Base-by-base conservation (phyloP, 306 rosid species). In the Lablab purpureus region DNA sequence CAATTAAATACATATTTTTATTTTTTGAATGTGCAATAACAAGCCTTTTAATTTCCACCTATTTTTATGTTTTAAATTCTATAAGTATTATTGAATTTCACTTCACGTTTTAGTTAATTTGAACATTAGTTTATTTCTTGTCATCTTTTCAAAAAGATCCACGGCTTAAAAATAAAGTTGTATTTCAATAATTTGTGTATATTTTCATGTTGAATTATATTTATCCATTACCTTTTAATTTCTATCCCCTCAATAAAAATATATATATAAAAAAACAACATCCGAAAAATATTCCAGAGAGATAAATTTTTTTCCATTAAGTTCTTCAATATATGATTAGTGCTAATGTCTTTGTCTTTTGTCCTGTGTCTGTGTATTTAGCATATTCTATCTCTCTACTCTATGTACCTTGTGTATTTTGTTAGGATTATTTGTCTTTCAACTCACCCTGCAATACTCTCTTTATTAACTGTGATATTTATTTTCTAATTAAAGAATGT, bases 401-500 rank as follows among this genome's bases (percentile, higher is more conserved):
- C 1, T 34, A 5, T 7, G 4, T 7, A 37, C 1, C 43, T 8
- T 8, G 43, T 37, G 43, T 37, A 37, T 7, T 37, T 37, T 34
- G 1, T 10, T 43, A 43, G 2, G 3, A 22, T 3, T 64, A 15
- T 67, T 19, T 40, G 3, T 28, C 12, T 50, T 34, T 68, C 28
- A 43, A 11, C 19, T 34, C 11, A 3, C 7, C 19, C 30, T n/a
- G 62, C 75, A 71, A 22, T 17, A 22, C 43, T 10, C 43, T 49
- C 2, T 40, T 14, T 15, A 23, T 49, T 63, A 19, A 72, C 36
- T 36, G 55, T 28, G 11, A 30, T 58, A 43, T 27, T 81, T 34
- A 45, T 71, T 37, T n/a, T 13, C 0, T 2, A n/a, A 60, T 46
- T 81, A 81, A 58, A 94, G 98, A 34, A 46, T 84, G 37, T 92